These are phyloP conservation scores for Citrullus mucosospermus DNA, from an alignment of 306 rosid genomes.

Conservation along the genomic window DNA sequence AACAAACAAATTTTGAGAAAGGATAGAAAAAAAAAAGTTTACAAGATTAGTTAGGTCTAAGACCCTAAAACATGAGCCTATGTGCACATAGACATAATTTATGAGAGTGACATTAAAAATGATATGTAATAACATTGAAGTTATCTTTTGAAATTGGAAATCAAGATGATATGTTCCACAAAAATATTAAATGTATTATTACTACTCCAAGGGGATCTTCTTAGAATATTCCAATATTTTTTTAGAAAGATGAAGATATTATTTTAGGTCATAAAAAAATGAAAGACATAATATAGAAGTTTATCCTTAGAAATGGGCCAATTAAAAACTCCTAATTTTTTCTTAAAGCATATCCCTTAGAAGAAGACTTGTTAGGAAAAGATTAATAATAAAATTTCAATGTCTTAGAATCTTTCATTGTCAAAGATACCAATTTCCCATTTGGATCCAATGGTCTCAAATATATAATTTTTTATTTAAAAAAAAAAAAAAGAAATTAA, in stretches of 20 bases:
- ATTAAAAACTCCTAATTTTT: not conserved
- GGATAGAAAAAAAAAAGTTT: no score
- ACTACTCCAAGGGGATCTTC: not conserved
- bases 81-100: not conserved
- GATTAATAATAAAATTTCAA: not conserved
- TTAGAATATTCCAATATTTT: not conserved
- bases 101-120: not conserved
- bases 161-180: not conserved
- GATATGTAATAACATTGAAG: not conserved
- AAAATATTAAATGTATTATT: not conserved
- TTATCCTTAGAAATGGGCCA: not conserved
- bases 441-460: not conserved
- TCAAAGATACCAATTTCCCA: not conserved
- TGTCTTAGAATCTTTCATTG: slow-evolving; percentile 4
- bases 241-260: not conserved
- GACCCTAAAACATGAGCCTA: not conserved
- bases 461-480: not conserved
- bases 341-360: not conserved
- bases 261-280: not conserved
- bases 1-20: no score
- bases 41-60: no score
- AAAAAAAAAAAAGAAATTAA: no score
- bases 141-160: not conserved
- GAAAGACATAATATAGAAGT: not conserved
- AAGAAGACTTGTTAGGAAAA: not conserved